Evolutionary conservation across 2,329 filamentous ascomycete species (phyloP).

Genomic region (Teratosphaeria viscida): DNA sequence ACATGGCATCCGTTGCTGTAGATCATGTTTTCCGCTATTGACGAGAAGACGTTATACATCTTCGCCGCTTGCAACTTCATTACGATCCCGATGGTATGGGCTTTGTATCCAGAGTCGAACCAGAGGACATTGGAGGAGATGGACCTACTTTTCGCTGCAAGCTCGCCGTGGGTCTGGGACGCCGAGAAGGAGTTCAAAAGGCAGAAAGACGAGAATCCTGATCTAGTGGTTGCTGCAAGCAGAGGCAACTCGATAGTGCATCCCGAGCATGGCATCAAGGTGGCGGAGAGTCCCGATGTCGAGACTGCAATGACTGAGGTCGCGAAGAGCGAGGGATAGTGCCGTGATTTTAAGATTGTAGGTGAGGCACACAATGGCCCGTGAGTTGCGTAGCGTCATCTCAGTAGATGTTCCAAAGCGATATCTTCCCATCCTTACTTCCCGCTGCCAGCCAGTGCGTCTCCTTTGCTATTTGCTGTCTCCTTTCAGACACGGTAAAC

Average conservation of each 20-base stretch:
- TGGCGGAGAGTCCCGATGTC: background rate
- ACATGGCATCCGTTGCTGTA: too few relatives aligned
- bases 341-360: background rate
- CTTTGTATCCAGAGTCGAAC: conserved; percentile 61
- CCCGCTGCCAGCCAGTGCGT: conserved; percentile 87
- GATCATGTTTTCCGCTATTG: conserved; percentile 50
- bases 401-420: conserved; percentile 84
- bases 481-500: conserved; percentile 24
- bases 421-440: conserved; percentile 90
- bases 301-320: background rate
- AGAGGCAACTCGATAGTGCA: conserved; percentile 3
- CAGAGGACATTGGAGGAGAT: conserved; percentile 67
- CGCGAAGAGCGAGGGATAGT: background rate
- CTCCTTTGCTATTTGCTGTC: conserved; percentile 47
- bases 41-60: conserved; percentile 63
- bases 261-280: background rate
- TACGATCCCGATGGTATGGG: conserved; percentile 60
- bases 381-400: background rate
- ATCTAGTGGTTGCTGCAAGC: conserved; percentile 19
- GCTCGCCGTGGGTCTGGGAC: conserved; percentile 60
- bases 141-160: conserved; percentile 58
- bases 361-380: too few relatives aligned
- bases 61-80: conserved; percentile 59
- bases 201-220: conserved; percentile 51
- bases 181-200: conserved; percentile 54